Evolutionary conservation across 2,329 filamentous ascomycete species (phyloP), one percentile per base, ranked within the genome.

Genomic region (Erysiphe pulchra): DNA sequence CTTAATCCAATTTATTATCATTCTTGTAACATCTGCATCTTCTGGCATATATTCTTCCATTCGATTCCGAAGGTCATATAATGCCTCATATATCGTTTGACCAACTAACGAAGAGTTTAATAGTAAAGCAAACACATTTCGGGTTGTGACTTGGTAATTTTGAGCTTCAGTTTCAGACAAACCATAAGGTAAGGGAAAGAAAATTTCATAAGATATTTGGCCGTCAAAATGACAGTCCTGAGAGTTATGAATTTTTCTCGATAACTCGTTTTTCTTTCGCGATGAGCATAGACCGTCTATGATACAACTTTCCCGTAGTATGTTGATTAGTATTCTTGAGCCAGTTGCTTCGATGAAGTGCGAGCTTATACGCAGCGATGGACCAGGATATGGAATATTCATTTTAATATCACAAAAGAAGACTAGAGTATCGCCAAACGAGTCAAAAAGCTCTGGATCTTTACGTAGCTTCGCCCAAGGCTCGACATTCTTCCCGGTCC

Each of bases 101-200:
- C 77, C 77, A 2, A 81, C 75, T 0, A 81, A 63, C 0, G 76
- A 75, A 18, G 71, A 70, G 45, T 72, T 67, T 52, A 73, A 75
- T 1, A 80, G 58, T 32, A 80, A 59, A 0, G 76, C 77, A 52
- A 82, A 73, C 40, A 80, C 69, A 53, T 81, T 82, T 17, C 77
- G 69, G 0, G 76, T 77, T 0, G 77, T 75, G 42, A 80, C 65
- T 51, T 76, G 72, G 50, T 78, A 66, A 1, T 72, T 64, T 1
- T 68, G 63, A 46, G 66, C 67, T 38, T 67, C 69, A 16, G 58
- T 58, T 54, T 59, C 66, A 52, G 54, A 65, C 36, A 69, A 53
- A 34, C 68, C 64, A 1, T 63, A 51, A 0, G 73, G 73, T 0
- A 72, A 65, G 0, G 74, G 67, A 48, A 80, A 76, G 59, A 70